phyloP scores from a whole-genome alignment of 495 filamentous ascomycete genomes.

The Xylaria curta region DNA sequence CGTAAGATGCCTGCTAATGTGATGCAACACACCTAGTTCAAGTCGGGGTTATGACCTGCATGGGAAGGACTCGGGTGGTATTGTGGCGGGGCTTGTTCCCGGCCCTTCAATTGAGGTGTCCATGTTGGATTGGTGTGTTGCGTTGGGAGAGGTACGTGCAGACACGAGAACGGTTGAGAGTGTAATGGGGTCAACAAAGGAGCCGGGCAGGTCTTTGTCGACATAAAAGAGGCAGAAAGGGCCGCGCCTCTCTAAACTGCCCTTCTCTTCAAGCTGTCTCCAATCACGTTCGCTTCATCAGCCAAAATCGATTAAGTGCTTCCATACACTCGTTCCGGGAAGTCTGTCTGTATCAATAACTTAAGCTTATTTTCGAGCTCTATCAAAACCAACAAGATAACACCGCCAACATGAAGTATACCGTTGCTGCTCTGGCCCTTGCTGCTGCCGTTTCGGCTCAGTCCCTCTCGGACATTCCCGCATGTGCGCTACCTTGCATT shows the following conservation, averaged over 20 bases:
- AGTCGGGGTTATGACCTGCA: conserved; percentile 21
- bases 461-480: conserved; percentile 42
- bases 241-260: not conserved
- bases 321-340: conserved; percentile 19
- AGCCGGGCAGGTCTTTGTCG: not conserved
- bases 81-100: conserved; percentile 22
- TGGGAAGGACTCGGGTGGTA: conserved; percentile 6
- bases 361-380: not conserved
- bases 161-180: not conserved
- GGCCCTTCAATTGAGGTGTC: not conserved
- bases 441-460: conserved; percentile 42
- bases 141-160: not conserved
- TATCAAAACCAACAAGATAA: not conserved
- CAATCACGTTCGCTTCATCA: conserved; percentile 24
- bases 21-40: not conserved
- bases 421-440: conserved; percentile 38
- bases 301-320: not conserved
- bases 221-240: conserved; percentile 18
- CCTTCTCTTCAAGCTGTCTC: not conserved
- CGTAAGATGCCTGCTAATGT: not conserved
- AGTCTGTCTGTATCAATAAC: conserved; percentile 4
- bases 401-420: conserved; percentile 48
- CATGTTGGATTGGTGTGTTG: conserved; percentile 8
- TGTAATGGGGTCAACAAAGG: not conserved
- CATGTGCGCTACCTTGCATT: conserved; percentile 49